These are phyloP conservation scores for Echites panduratus DNA, from an alignment of 257 asterid species.

Conservation along the genomic window DNA sequence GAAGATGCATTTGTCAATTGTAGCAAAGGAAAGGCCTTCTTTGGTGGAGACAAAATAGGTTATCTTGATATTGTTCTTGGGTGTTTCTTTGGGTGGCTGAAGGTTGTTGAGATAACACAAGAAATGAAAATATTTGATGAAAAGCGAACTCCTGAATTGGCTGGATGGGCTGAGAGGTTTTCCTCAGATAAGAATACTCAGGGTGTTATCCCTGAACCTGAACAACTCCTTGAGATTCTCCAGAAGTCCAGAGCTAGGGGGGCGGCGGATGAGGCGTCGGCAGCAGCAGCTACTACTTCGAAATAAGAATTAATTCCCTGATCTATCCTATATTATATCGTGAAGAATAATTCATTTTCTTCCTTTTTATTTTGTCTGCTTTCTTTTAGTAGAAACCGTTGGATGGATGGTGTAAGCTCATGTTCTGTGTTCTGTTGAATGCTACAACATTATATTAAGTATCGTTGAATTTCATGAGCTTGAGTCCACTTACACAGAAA, in stretches of 20 bases:
- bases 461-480: too few species aligned
- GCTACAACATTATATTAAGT: too few species aligned
- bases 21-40: slow-evolving; percentile 25
- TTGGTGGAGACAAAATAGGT: slow-evolving; percentile 23
- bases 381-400: too few species aligned
- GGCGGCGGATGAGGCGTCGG: too few species aligned
- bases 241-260: slow-evolving; percentile 7
- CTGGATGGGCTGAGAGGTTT: slow-evolving; percentile 23
- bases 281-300: background rate
- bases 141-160: slow-evolving; percentile 14
- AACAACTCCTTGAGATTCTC: slow-evolving; percentile 10
- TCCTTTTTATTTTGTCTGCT: background rate
- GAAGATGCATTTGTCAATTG: slow-evolving; percentile 21
- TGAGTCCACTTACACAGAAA: too few species aligned
- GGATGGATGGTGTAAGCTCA: too few species aligned
- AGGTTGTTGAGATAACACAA: background rate
- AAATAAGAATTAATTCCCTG: background rate
- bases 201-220: slow-evolving; percentile 16
- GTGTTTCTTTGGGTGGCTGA: slow-evolving; percentile 18
- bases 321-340: too few species aligned
- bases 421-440: too few species aligned
- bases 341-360: background rate
- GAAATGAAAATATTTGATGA: slow-evolving; percentile 15
- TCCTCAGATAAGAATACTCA: slow-evolving; percentile 11
- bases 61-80: slow-evolving; percentile 19